A percentile compares a stretch with the other conserved stretches of the same genome.
Conservation (phyloP, 768 basidiomycete genomes). For the Clavaria fumosa region DNA sequence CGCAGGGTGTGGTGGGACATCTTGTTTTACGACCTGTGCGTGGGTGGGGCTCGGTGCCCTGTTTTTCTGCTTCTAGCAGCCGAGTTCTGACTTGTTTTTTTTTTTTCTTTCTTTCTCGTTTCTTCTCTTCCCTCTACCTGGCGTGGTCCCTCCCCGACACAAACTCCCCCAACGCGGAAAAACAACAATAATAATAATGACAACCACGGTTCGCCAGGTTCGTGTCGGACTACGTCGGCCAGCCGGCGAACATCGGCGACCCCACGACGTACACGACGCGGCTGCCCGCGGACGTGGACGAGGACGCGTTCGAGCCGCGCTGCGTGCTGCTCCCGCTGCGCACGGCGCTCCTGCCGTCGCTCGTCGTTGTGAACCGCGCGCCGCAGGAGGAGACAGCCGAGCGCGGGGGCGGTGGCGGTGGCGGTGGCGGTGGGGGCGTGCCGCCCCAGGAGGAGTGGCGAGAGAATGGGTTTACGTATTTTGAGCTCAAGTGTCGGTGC, state of each 20-base stretch:
- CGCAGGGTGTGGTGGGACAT: constrained; percentile 64
- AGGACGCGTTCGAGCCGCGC: constrained; percentile 32
- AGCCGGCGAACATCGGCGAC: constrained; percentile 42
- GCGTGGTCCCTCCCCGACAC: no score
- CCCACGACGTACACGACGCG: constrained; percentile 39
- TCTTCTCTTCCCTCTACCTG: no score
- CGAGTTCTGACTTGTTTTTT: not conserved
- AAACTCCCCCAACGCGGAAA: no score
- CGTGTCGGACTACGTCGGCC: constrained; percentile 50
- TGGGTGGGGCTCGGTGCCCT: constrained; percentile 9
- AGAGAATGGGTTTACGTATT: constrained; percentile 18
- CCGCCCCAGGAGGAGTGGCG: constrained; percentile 7
- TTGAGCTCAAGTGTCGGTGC: constrained; percentile 47
- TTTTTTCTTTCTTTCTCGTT: no score
- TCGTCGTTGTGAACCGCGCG: constrained; percentile 1
- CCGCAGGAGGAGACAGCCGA: no score
- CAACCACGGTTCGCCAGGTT: no score
- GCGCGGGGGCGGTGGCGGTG: not conserved
- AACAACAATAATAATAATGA: no score
- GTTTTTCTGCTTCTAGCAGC: constrained; percentile 2
- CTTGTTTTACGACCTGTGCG: constrained; percentile 63
- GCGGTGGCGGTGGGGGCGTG: not conserved
- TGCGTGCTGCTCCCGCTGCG: constrained; percentile 31
- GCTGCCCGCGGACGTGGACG: constrained; percentile 42
- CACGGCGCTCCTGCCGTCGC: constrained; percentile 28